Percentiles rank a stretch among this genome's conserved stretches.
Evolutionary conservation across 1,284 basidiomycete species (phyloP).

Genomic region (Cutaneotrichosporon curvatum): DNA sequence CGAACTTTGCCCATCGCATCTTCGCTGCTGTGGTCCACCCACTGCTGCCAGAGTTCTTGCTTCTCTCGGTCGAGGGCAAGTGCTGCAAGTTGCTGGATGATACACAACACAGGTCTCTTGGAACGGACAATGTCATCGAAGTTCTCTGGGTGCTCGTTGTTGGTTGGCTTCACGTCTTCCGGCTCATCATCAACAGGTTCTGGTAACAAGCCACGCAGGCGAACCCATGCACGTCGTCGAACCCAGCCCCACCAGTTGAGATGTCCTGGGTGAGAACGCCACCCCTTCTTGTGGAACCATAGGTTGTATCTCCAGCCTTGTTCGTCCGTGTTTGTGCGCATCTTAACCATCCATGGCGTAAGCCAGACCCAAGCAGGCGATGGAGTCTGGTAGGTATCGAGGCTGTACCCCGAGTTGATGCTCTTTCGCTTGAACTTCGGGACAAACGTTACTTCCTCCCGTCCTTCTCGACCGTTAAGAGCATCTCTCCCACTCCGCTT

Average conservation of each 20-base stretch:
- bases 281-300: slow-evolving; percentile 36
- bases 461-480: neutral
- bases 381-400: slow-evolving; percentile 39
- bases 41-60: slow-evolving; percentile 28
- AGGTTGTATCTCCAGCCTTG: slow-evolving; percentile 46
- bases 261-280: slow-evolving; percentile 31
- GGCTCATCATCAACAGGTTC: neutral
- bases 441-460: neutral
- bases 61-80: slow-evolving; percentile 33
- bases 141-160: neutral
- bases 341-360: slow-evolving; percentile 46
- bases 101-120: slow-evolving; percentile 10
- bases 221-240: slow-evolving; percentile 42
- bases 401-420: slow-evolving; percentile 42
- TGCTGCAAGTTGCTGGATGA: slow-evolving; percentile 20
- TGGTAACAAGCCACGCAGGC: slow-evolving; percentile 23
- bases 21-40: slow-evolving; percentile 20
- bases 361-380: slow-evolving; percentile 43
- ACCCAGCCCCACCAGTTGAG: slow-evolving; percentile 45
- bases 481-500: neutral
- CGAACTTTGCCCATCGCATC: slow-evolving; percentile 9
- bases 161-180: neutral
- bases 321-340: slow-evolving; percentile 45
- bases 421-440: slow-evolving; percentile 10
- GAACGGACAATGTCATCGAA: slow-evolving; percentile 3